Conservation (phyloP, 306 rosid species). For the Prosopis cineraria region DNA sequence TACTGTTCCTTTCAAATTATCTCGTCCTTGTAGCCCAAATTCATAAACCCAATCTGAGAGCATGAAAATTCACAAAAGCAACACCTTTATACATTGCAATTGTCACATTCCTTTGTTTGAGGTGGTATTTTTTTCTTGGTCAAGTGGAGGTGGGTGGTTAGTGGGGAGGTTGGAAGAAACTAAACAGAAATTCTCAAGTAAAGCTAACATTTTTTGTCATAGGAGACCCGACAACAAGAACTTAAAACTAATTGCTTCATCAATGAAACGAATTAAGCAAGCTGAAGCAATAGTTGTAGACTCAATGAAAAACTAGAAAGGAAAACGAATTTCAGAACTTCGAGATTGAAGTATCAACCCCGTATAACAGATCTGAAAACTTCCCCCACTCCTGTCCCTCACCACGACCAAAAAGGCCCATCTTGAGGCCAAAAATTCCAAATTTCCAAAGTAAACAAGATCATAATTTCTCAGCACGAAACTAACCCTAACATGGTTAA, state of each 20-base stretch:
- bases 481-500: constrained; percentile 37
- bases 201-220: background rate
- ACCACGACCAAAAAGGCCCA: background rate
- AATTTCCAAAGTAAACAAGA: background rate
- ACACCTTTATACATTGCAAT: background rate
- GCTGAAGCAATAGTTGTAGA: background rate
- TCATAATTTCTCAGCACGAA: background rate
- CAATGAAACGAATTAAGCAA: background rate
- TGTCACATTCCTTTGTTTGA: background rate
- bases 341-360: background rate
- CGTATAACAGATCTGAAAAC: constrained; percentile 39
- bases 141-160: background rate
- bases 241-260: background rate
- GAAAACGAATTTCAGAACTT: constrained; percentile 3
- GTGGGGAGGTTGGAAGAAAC: background rate
- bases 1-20: background rate
- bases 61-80: background rate
- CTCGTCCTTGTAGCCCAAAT: background rate
- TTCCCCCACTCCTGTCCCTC: constrained; percentile 9
- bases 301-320: background rate
- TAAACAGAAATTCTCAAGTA: no score
- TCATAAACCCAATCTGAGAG: background rate
- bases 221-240: no score
- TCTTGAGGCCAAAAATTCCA: background rate
- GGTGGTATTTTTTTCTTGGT: background rate